Evolutionary conservation across 1,284 basidiomycete genomes (phyloP), one percentile per base, ranked within the genome.

Genomic region (Ganoderma sp.): DNA sequence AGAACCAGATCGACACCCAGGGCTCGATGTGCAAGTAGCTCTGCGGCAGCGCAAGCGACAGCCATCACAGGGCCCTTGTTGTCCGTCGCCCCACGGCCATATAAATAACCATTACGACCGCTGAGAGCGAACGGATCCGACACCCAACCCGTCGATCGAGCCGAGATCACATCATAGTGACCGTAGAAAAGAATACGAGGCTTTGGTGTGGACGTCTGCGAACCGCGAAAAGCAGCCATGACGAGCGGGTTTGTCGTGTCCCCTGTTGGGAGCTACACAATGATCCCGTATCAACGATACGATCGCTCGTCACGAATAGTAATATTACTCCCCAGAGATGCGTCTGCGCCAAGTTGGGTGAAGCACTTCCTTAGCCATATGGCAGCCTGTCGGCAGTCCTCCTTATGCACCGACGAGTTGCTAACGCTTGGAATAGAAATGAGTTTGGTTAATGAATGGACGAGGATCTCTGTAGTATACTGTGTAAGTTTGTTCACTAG

Each of bases 21-120:
- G 37, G 90, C 86, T 1, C 95, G 85, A 15, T 84, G 83, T 50
- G 89, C 85, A 2, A 96, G 85, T 52, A 99, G 79, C 48, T 93
- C 89, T 0, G 94, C 92, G 1, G 91, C 95, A 0, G 97, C 97
- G 74, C 91, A 95, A 0, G 97, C 97, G 8, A 92, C 87, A 1
- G 97, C 96, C 68, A 99, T 85, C 59, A 98, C 92, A 0, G 98
- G 97, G 0, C 97, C 97, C 78, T 99, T 97, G 82, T 97, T 90
- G 74, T 96, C 95, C 3, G 92, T 92, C 3, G 94, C 92, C 1
- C 97, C 97, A 34, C 97, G 90, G 2, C 96, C 97, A 77, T 98
- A 98, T 0, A 99, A 84, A 77, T 96, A 97, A 0, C 97, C 97
- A 75, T 98, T 95, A 12, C 90, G 85, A 1, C 96, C 96, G 0